Conservation (phyloP, 2,329 filamentous ascomycete genomes). For the Alternaria dauci region DNA sequence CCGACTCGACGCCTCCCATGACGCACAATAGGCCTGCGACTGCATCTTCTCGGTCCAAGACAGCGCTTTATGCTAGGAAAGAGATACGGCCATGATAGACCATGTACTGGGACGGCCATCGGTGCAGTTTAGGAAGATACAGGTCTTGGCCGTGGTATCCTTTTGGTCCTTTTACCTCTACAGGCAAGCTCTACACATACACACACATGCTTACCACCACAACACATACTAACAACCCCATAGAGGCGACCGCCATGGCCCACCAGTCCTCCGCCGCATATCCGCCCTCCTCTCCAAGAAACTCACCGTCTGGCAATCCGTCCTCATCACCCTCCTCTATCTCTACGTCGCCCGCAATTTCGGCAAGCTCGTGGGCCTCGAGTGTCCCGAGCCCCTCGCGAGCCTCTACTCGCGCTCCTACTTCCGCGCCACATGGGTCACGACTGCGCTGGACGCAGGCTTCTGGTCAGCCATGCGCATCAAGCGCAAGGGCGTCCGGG, state of each 20-base stretch:
- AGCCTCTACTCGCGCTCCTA: constrained; percentile 93
- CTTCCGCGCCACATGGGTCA: constrained; percentile 96
- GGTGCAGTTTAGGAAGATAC: constrained; percentile 87
- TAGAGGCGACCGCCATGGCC: constrained; percentile 87
- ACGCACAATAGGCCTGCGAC: constrained; percentile 9
- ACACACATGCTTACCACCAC: neutral
- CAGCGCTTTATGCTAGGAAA: constrained; percentile 1
- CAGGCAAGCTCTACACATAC: constrained; percentile 60
- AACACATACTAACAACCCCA: constrained; percentile 20
- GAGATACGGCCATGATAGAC: constrained; percentile 61
- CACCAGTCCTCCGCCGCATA: constrained; percentile 74
- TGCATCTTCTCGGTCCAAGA: constrained; percentile 1
- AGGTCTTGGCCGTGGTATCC: constrained; percentile 87
- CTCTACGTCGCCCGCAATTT: constrained; percentile 94
- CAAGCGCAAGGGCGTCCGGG: constrained; percentile 77
- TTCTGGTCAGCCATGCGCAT: constrained; percentile 99
- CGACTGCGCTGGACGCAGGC: constrained; percentile 92
- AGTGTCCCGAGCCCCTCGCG: constrained; percentile 90
- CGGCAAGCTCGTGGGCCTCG: constrained; percentile 87
- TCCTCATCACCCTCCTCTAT: constrained; percentile 86
- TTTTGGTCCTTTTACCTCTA: constrained; percentile 91
- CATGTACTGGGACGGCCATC: constrained; percentile 93
- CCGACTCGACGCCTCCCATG: constrained; percentile 25
- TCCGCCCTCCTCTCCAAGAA: constrained; percentile 74
- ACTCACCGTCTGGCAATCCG: constrained; percentile 88